Base-by-base conservation (phyloP, 2,329 filamentous ascomycete genomes). In the Gaeumannomyces sp. region DNA sequence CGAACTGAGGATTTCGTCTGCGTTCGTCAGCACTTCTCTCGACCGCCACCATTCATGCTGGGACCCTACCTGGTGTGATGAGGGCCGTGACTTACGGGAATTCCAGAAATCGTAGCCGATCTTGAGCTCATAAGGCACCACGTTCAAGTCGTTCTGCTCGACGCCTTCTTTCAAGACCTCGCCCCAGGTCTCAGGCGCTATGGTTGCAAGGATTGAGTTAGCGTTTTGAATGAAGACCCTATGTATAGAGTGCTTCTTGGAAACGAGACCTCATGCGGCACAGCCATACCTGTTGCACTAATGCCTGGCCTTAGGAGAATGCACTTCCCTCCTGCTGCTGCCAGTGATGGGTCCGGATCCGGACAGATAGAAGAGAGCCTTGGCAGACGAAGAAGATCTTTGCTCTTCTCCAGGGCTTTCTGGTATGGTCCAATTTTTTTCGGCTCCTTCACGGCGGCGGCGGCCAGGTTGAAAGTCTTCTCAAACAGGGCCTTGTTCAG, bases 21-120 rank as follows among this genome's bases (percentile, higher is more conserved):
- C 53, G 5, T 27, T 64, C 2, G 27, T 62, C 19, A 62, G 60
- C 53, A 50, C 14, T 45, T 45, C 38, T 45, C 16, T 45, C 4
- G 38, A 45, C 38, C 16, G 38, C 16, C 38, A 45, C 5, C 14
- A 45, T 45, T 11, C 5, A 25, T 50, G 11, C 28, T 16, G 7
- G 5, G 33, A 13, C 29, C 4, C 19, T n/a, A 27, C 7, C 22
- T 25, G 25, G 14, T n/a, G 16, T 50, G 50, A 11, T 2, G 45
- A 35, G 14, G 11, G 14, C 19, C 13, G 27, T 1, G 5, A 74
- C 83, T 70, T 82, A 91, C 90, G 81, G 74, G 96, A 94, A 62
- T 81, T 89, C 92, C 93, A 98, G 76, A 93, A 89, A 70, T 90
- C 84, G 77, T 99, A 99, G 70, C 89, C 86, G 66, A 98, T 81